These are phyloP conservation scores for Trichomonas vaginalis DNA, from an alignment of 208 protist species.

Conservation along the genomic window DNA sequence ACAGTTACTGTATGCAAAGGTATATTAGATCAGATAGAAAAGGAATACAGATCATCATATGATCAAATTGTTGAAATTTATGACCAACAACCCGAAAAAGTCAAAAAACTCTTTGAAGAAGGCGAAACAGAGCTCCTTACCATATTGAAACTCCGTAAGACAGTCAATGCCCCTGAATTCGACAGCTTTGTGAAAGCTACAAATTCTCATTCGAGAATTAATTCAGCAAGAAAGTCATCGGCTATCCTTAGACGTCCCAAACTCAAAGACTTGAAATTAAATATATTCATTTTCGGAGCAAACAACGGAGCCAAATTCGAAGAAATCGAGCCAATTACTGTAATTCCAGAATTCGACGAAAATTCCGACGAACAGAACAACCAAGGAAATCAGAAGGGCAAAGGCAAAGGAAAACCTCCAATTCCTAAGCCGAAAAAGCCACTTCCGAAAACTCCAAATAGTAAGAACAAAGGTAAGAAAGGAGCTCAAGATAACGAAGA, in stretches of 20 bases:
- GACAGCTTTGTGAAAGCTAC: background rate
- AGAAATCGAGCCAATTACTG: background rate
- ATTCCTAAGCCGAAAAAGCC: background rate
- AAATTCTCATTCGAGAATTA: background rate
- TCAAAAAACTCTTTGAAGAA: background rate
- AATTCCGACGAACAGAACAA: background rate
- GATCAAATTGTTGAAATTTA: conserved; percentile 9
- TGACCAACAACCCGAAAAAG: background rate
- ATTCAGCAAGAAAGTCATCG: background rate
- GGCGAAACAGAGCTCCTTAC: background rate
- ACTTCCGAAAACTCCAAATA: background rate
- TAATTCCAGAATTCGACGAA: background rate
- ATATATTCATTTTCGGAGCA: background rate
- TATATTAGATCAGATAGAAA: background rate
- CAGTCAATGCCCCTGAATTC: background rate
- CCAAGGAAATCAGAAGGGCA: background rate
- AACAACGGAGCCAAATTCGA: background rate
- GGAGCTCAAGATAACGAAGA: background rate
- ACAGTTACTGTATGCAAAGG: background rate
- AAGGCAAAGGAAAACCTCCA: background rate
- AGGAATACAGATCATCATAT: background rate
- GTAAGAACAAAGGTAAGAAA: background rate
- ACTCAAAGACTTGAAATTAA: background rate
- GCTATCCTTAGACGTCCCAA: background rate
- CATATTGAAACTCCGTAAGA: background rate